Evolutionary conservation across 768 basidiomycete genomes (phyloP).

Genomic region (Leccinum subgranulosum): DNA sequence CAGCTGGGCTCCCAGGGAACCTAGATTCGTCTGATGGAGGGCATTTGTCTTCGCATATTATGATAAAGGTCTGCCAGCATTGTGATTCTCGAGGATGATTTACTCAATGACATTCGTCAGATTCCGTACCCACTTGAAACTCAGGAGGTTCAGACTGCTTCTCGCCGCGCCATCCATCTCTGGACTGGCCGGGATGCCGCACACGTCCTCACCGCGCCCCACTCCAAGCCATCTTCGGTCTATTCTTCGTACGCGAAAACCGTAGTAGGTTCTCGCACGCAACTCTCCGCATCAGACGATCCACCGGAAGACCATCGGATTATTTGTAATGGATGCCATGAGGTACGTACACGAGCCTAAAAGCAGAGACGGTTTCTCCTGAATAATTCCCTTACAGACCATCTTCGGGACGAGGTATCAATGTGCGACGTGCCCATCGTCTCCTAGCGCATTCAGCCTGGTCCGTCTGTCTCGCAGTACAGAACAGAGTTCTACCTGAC

Average conservation of each 20-base stretch:
- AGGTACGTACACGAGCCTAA: constrained; percentile 38
- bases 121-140: constrained; percentile 82
- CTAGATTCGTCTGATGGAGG: constrained; percentile 74
- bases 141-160: constrained; percentile 72
- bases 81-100: background rate
- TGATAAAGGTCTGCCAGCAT: constrained; percentile 72
- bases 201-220: constrained; percentile 45
- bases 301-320: constrained; percentile 52
- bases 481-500: background rate
- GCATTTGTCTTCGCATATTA: constrained; percentile 82
- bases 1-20: constrained; percentile 81
- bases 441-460: constrained; percentile 66
- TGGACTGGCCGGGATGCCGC: constrained; percentile 79
- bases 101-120: constrained; percentile 37
- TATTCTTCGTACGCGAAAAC: constrained; percentile 66
- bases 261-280: constrained; percentile 52
- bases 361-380: background rate
- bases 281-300: constrained; percentile 29
- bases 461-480: constrained; percentile 37
- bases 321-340: constrained; percentile 57
- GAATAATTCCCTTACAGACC: constrained; percentile 37
- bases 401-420: constrained; percentile 84
- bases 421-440: constrained; percentile 85
- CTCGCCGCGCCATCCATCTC: constrained; percentile 66
- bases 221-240: constrained; percentile 56